Evolutionary conservation across 1,284 basidiomycete species (phyloP), one percentile per base, ranked within the genome.

Genomic region (Fomitiporia mediterranea): DNA sequence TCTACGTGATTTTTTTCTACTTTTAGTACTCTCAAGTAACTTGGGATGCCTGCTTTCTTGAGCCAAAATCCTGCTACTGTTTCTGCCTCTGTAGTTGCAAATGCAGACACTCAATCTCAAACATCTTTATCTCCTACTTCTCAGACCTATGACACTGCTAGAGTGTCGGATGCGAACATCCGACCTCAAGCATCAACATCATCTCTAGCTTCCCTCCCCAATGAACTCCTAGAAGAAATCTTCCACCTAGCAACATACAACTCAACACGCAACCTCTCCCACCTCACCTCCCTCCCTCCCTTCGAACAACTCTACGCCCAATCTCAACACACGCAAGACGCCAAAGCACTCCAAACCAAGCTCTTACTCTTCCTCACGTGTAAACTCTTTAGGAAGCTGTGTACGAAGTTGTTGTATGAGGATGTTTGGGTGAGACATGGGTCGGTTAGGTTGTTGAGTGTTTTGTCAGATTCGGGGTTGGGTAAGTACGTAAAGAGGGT

Each of bases 391-490:
- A 43, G 52, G 17, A 17, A 17, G 4, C 19, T 53, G 21, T 19
- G 15, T 13, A 21, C 32, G 27, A 46, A 34, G 28, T 32, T 44
- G 8, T 32, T 44, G 27, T 53, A 53, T 19, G 52, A 53, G 28
- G 52, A 53, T 23, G 38, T 53, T 32, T 44, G 52, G 52, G 30
- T 53, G 17, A 27, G 40, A 17, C 30, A 53, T 53, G 52, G 42
- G 6, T 27, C 5, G 2, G 17, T 21, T 2, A 15, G 28, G 9
- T n/a, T 17, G 19, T n/a, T 37, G 25, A 8, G 17, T 21, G 32
- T 23, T 9, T 15, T 17, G 7, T 13, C 17, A 9, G 6, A 2
- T 6, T 15, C 13, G 42, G 11, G 2, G 5, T 53, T 9, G 52
- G 52, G 15, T n/a, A 53, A 21, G 21, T 53, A 17, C 23, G 52